Percentiles rank a stretch among this genome's conserved stretches.
Conservation (phyloP, 2,329 filamentous ascomycete species). For the Diaporthe capsici region DNA sequence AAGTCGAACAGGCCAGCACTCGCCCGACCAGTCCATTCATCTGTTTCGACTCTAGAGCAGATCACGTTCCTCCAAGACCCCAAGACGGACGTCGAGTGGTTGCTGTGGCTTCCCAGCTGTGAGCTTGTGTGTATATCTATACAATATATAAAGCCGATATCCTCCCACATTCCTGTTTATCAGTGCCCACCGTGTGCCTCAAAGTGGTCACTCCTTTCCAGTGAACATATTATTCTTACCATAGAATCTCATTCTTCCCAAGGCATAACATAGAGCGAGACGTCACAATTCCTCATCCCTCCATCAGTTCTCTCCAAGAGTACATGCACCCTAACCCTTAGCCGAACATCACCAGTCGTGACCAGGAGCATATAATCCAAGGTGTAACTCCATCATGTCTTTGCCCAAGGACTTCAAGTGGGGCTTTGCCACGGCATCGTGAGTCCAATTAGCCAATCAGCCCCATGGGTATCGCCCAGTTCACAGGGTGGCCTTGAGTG, state of each 20-base stretch:
- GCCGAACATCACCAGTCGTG: not conserved
- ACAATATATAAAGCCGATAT: slow-evolving; percentile 12
- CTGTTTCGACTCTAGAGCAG: slow-evolving; percentile 18
- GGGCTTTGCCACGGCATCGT: slow-evolving; percentile 86
- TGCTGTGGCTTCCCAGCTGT: not conserved
- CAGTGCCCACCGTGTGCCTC: not conserved
- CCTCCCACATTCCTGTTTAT: not conserved
- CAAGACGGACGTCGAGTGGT: not conserved
- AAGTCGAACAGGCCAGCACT: slow-evolving; percentile 41
- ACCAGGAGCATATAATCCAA: not conserved
- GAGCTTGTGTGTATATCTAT: not conserved
- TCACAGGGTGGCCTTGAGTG: too few species aligned
- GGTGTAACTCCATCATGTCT: slow-evolving; percentile 59
- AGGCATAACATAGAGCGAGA: not conserved
- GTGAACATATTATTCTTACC: too few species aligned
- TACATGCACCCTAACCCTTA: not conserved
- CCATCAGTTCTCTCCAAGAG: not conserved
- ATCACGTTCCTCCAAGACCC: not conserved
- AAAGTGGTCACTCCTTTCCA: not conserved
- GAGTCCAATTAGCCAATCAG: slow-evolving; percentile 49
- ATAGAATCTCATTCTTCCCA: not conserved
- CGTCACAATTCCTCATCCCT: not conserved
- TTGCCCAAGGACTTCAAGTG: slow-evolving; percentile 80
- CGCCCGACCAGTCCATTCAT: slow-evolving; percentile 2
- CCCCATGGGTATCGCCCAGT: not conserved